Base-by-base conservation (phyloP, 345 rosid species). In the Eucalyptus polyanthemos region DNA sequence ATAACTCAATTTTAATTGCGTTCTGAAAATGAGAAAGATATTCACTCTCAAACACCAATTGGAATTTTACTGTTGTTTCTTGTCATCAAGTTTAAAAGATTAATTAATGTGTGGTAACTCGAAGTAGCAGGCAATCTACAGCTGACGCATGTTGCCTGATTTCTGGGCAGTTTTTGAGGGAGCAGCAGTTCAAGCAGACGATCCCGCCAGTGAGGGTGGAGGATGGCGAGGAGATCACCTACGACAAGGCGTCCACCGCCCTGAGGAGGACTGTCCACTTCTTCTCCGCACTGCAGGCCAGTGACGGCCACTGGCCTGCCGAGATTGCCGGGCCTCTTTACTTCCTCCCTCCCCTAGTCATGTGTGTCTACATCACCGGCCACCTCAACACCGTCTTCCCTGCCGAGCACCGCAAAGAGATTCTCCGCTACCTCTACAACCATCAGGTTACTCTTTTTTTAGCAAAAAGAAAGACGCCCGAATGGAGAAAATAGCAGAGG, bases 271-370 rank as follows among this genome's bases (percentile, higher is more conserved):
- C 91, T 11, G 92, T 86, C 31, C 89, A 58, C 60, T 92, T 91
- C 90, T 92, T 89, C 88, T 91, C 92, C 1, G 93, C 92, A 62
- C 89, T 92, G 87, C 93, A 92, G 60, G 90, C 93, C 47, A 86
- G 86, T 13, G 92, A 91, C 11, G 93, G 93, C 25, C 93, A 92
- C 65, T 92, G 93, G 93, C 93, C 93, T 14, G 93, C 93, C 8
- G 93, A 92, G 89, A 91, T 80, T 40, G 90, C 93, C 34, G 92
- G 92, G 7, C 90, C 90, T n/a, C 58, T 89, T 56, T 92, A 88
- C 88, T 92, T 90, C 91, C 90, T 92, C 62, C 76, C 91, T 50
- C 90, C 93, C 29, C 27, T 87, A 80, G 93, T 92, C 14, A 91
- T 92, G 89, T 90, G 90, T 89, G 37, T 89, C 34, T 92, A 92